Percentiles rank a stretch among this genome's conserved stretches.
These are phyloP conservation scores for Kuraishia floccosa DNA, from an alignment of 805 yeast species.

Conservation along the genomic window DNA sequence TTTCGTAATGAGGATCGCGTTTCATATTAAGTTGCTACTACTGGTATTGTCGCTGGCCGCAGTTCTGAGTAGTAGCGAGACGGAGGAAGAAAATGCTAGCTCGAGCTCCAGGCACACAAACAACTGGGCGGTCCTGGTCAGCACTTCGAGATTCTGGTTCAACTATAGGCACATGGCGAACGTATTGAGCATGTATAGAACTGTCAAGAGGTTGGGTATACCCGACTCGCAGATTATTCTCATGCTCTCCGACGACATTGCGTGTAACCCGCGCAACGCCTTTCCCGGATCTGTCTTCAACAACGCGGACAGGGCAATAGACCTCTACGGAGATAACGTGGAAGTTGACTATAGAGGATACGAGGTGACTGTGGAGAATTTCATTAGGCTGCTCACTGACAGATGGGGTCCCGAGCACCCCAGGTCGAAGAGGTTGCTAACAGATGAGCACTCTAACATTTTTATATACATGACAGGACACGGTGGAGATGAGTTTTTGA, in stretches of 20 bases:
- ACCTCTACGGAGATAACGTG: slow-evolving; percentile 85
- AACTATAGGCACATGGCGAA: slow-evolving; percentile 98
- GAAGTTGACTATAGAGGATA: slow-evolving; percentile 97
- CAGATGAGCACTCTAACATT: slow-evolving; percentile 91
- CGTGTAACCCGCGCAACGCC: slow-evolving; percentile 92
- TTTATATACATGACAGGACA: slow-evolving; percentile 96
- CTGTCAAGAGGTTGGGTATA: slow-evolving; percentile 90
- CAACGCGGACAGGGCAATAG: slow-evolving; percentile 84
- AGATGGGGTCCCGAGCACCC: slow-evolving; percentile 96
- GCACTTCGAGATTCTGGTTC: slow-evolving; percentile 97
- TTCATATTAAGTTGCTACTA: no score
- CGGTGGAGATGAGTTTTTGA: slow-evolving; percentile 95
- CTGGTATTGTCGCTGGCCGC: no score
- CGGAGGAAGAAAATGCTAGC: slow-evolving; percentile 14
- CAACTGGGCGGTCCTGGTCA: slow-evolving; percentile 82
- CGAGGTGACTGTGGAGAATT: slow-evolving; percentile 96
- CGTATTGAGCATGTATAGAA: slow-evolving; percentile 85
- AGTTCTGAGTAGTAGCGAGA: background rate
- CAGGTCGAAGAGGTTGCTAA: slow-evolving; percentile 75
- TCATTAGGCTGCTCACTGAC: slow-evolving; percentile 84
- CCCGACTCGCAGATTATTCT: slow-evolving; percentile 96
- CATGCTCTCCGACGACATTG: slow-evolving; percentile 94
- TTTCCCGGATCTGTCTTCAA: slow-evolving; percentile 95
- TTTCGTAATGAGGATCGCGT: no score
- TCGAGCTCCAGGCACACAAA: slow-evolving; percentile 22